Evolutionary conservation across 768 basidiomycete genomes (phyloP), one percentile per base, ranked within the genome.

Genomic region (Pleurotus pulmonarius): DNA sequence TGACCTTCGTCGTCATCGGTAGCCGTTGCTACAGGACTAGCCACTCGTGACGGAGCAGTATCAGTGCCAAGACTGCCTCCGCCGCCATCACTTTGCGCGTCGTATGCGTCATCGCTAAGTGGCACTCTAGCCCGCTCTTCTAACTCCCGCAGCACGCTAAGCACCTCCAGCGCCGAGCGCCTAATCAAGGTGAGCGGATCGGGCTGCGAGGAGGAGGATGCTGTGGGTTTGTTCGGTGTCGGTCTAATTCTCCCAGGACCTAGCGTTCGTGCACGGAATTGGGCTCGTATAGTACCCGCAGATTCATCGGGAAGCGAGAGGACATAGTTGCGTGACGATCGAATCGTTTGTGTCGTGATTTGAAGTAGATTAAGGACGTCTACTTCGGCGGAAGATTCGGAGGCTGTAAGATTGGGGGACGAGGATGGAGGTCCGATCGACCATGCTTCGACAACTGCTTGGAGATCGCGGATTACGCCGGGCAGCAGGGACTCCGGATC

Each of bases 311-410:
- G 92, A 12, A 94, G 81, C 0, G 88, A 84, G 29, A 94, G 74
- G 16, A 94, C 73, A 67, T 94, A 94, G 67, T 91, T 91, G 11
- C 93, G 82, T 29, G 92, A 88, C 12, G 87, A 86, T 34, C 94
- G 84, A 46, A 97, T 85, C 3, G 90, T 85, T 40, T 79, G 81
- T 5, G 92, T 93, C 0, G 93, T 94, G 1, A 78, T 83, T 69
- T 91, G 87, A 56, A 96, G 81, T 4, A 86, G 74, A 4, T 75
- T 76, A 7, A 95, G 79, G 5, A 97, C 79, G 59, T 91, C 88
- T 48, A 83, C 70, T n/a, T 59, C 48, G n/a, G 56, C 26, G 37
- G 63, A 64, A 15, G 58, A 59, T 58, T 63, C 52, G 59, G 55
- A 52, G 9, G 29, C 29, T 34, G 29, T 34, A 34, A 34, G 29